A percentile compares a stretch with the other conserved stretches of the same genome.
These are phyloP conservation scores for Neurospora pannonica DNA, from an alignment of 495 filamentous ascomycete genomes.

Conservation along the genomic window DNA sequence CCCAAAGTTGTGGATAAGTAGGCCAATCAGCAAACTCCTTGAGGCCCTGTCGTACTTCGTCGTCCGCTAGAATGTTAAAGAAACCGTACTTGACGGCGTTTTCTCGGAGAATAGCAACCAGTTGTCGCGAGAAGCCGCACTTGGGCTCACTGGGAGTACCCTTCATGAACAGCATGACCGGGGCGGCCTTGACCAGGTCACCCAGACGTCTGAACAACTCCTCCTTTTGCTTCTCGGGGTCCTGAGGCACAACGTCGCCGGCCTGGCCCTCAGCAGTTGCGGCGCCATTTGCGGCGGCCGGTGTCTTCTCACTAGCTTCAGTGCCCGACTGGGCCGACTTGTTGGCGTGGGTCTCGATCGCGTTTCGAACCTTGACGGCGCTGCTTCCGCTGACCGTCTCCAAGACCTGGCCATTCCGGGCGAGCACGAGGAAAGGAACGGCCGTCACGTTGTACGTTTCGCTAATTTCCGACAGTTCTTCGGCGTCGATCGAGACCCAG, in stretches of 20 bases:
- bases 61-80: conserved; percentile 97
- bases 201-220: conserved; percentile 66
- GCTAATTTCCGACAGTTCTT: conserved; percentile 77
- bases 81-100: conserved; percentile 90
- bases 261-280: conserved; percentile 7
- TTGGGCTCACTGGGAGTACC: conserved; percentile 85
- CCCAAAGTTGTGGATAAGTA: conserved; percentile 87
- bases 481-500: conserved; percentile 84
- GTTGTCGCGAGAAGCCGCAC: conserved; percentile 87
- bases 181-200: conserved; percentile 83
- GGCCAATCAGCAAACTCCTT: conserved; percentile 97
- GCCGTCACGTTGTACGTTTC: conserved; percentile 88
- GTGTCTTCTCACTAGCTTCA: conserved; percentile 6
- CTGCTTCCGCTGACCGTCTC: conserved; percentile 84
- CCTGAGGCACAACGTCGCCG: conserved; percentile 20
- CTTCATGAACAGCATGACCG: conserved; percentile 96
- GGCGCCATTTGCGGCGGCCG: conserved; percentile 23
- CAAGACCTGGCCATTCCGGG: conserved; percentile 58
- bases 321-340: conserved; percentile 7
- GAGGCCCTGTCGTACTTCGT: conserved; percentile 90
- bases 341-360: conserved; percentile 71
- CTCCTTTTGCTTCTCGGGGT: conserved; percentile 58
- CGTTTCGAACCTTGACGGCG: conserved; percentile 66
- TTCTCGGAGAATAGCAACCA: conserved; percentile 78
- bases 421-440: conserved; percentile 82